Evolutionary conservation across 2,329 filamentous ascomycete species (phyloP), one percentile per base, ranked within the genome.

Genomic region (Bretziella fagacearum): DNA sequence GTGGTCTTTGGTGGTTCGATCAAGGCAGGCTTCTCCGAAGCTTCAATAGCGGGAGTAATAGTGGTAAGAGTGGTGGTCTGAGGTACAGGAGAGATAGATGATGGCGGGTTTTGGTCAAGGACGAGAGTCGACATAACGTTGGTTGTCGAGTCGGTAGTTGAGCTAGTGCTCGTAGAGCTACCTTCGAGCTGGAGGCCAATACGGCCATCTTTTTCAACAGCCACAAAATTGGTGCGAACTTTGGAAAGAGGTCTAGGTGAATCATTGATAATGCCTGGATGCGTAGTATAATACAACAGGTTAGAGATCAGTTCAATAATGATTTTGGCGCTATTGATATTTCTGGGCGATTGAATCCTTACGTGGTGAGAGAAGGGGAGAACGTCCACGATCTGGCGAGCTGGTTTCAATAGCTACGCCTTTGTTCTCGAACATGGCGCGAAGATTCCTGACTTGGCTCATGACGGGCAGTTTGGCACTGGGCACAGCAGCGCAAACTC

Each of bases 361-460:
- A 73, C 69, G 59, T 51, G 63, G 62, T 52, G 59, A 63, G 52
- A 62, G 62, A 52, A 69, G 74, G 46, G 79, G 79, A 49, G 78
- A 81, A 60, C 81, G 71, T 52, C 81, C 81, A 65, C 81, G 70
- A 53, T 81, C 79, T 13, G 77, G 75, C 53, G 77, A 72, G 43
- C 43, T 7, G 2, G 33, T 18, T n/a, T 48, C 46, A 55, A 73
- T 79, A 49, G 68, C 66, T 54, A 75, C 73, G 59, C 71, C 74
- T 62, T 76, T 82, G 59, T 77, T 75, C 68, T 87, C 82, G 60
- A 86, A 86, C 71, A 83, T 84, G 58, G 82, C 82, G 56, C 80
- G 71, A 54, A 87, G 74, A 64, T 82, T 83, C 65, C 71, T 79
- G 57, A 84, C 79, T 57, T 73, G 77, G 58, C 77, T 77, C 73